Percentiles rank a stretch among this genome's conserved stretches.
phyloP scores from a whole-genome alignment of 768 basidiomycete species.

The Pleurotus eryngii region DNA sequence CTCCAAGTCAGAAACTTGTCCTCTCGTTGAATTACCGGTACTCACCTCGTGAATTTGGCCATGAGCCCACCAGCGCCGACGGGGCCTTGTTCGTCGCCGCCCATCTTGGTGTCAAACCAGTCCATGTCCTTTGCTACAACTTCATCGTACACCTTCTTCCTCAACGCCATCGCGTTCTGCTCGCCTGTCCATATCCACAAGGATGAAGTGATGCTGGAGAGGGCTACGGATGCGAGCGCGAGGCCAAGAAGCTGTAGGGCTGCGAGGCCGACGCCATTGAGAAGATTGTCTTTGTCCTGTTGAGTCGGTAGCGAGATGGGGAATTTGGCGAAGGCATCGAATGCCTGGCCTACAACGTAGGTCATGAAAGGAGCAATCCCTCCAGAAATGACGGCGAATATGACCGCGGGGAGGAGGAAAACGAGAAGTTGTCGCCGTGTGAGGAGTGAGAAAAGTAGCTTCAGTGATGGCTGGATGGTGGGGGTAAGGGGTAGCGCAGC shows the following conservation, averaged over 20 bases:
- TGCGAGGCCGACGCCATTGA: slow-evolving; percentile 54
- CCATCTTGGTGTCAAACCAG: slow-evolving; percentile 90
- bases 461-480: slow-evolving; percentile 19
- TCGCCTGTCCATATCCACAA: slow-evolving; percentile 92
- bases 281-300: slow-evolving; percentile 45
- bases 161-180: slow-evolving; percentile 63
- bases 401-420: slow-evolving; percentile 62
- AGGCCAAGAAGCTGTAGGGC: slow-evolving; percentile 67
- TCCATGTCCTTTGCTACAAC: slow-evolving; percentile 71
- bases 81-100: slow-evolving; percentile 50
- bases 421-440: slow-evolving; percentile 51
- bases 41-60: slow-evolving; percentile 85
- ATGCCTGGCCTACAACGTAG: slow-evolving; percentile 70
- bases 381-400: slow-evolving; percentile 62
- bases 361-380: slow-evolving; percentile 88
- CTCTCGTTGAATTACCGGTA: neutral
- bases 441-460: slow-evolving; percentile 64
- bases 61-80: slow-evolving; percentile 87
- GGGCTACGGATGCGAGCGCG: slow-evolving; percentile 58
- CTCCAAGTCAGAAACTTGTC: too few species aligned
- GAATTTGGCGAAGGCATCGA: slow-evolving; percentile 69
- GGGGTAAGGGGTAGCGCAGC: neutral
- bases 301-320: slow-evolving; percentile 28
- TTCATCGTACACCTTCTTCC: slow-evolving; percentile 64
- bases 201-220: slow-evolving; percentile 71